These are phyloP conservation scores for Trichoderma harzianum DNA, from an alignment of 2,329 filamentous ascomycete species.

Conservation along the genomic window DNA sequence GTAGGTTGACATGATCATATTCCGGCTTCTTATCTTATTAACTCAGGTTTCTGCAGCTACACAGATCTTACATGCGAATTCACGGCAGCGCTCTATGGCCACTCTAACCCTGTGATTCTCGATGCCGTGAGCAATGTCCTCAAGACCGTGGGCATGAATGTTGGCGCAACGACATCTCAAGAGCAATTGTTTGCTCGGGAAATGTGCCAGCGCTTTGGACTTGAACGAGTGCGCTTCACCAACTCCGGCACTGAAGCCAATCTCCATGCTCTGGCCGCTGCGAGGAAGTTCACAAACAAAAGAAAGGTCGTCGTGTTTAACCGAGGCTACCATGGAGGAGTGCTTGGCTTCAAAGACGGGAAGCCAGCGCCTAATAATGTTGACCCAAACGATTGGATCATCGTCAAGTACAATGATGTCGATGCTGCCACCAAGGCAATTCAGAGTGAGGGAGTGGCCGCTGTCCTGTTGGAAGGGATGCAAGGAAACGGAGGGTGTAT, in stretches of 20 bases:
- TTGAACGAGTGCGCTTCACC: conserved; percentile 58
- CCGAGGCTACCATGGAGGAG: conserved; percentile 41
- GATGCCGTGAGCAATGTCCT: conserved; percentile 46
- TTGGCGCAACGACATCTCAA: conserved; percentile 50
- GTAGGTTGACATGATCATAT: conserved; percentile 22
- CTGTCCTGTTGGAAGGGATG: conserved; percentile 64
- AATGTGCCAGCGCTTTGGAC: conserved; percentile 52
- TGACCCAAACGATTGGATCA: conserved; percentile 53
- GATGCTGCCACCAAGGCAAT: conserved; percentile 44
- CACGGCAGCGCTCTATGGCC: conserved; percentile 63
- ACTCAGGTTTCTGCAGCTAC: conserved; percentile 38
- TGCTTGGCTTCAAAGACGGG: conserved; percentile 34
- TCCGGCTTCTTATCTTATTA: not conserved
- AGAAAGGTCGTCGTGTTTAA: conserved; percentile 49
- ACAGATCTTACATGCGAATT: conserved; percentile 61
- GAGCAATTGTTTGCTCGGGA: conserved; percentile 50
- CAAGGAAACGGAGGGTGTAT: conserved; percentile 61
- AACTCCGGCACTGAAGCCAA: conserved; percentile 67
- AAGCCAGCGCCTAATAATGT: conserved; percentile 43
- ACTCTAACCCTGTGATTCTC: conserved; percentile 56
- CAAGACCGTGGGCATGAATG: conserved; percentile 47
- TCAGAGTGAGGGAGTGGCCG: conserved; percentile 49
- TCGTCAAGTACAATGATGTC: conserved; percentile 61
- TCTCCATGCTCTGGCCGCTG: conserved; percentile 54
- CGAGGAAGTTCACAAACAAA: conserved; percentile 44